Conservation (phyloP, 192 early-diverging fungal species). For the Pilobolus umbonatus region DNA sequence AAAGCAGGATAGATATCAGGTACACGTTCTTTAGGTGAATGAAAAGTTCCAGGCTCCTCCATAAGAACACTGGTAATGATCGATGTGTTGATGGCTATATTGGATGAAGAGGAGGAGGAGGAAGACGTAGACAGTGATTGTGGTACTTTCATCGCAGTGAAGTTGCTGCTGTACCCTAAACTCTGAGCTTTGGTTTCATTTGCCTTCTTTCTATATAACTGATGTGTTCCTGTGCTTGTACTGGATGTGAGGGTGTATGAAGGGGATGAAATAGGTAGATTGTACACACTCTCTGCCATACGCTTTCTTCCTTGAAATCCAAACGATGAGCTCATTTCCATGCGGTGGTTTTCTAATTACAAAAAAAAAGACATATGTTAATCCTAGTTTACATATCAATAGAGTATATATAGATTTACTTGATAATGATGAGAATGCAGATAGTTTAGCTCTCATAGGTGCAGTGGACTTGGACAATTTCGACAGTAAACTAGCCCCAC, state of each 20-base stretch:
- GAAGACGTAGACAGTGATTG: neutral
- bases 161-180: no score
- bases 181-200: neutral
- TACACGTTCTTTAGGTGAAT: slow-evolving; percentile 6
- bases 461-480: slow-evolving; percentile 32
- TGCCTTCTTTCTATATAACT: neutral
- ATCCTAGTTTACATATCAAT: neutral
- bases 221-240: neutral
- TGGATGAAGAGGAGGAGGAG: neutral
- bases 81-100: no score
- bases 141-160: neutral
- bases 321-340: slow-evolving; percentile 3
- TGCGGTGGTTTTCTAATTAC: neutral
- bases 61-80: neutral
- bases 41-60: neutral
- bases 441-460: slow-evolving; percentile 31
- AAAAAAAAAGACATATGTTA: neutral
- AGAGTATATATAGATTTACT: slow-evolving; percentile 6
- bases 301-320: neutral
- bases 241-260: neutral
- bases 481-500: slow-evolving; percentile 24
- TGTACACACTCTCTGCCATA: slow-evolving; percentile 31
- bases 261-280: slow-evolving; percentile 17
- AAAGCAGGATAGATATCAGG: slow-evolving; percentile 70
- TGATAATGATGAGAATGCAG: slow-evolving; percentile 20